phyloP scores from a whole-genome alignment of 257 asterid species.

The Ocimum tenuiflorum region DNA sequence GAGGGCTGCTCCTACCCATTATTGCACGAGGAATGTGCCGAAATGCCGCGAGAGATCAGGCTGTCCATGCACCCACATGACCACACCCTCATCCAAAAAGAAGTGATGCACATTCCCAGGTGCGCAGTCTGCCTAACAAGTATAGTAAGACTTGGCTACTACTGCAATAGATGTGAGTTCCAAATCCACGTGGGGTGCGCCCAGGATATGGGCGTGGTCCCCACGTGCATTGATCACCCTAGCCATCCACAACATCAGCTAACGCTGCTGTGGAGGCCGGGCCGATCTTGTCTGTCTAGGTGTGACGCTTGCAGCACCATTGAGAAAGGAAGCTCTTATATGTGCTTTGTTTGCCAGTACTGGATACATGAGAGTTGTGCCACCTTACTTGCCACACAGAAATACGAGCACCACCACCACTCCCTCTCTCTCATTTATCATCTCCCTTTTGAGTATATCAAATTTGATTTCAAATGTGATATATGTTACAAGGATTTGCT shows the following conservation, averaged over 20 bases:
- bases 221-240: neutral
- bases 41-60: conserved; percentile 6
- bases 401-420: neutral
- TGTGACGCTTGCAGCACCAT: neutral
- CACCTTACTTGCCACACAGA: neutral
- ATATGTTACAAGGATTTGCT: neutral
- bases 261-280: neutral
- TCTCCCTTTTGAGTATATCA: neutral
- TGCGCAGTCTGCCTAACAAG: neutral
- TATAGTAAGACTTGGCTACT: neutral
- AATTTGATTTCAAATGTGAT: neutral
- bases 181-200: neutral
- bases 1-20: fast-evolving
- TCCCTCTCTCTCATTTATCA: neutral
- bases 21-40: neutral
- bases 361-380: neutral
- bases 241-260: neutral
- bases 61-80: conserved; percentile 7
- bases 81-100: neutral
- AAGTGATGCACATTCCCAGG: neutral
- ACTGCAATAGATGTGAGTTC: neutral
- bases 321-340: neutral
- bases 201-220: no score
- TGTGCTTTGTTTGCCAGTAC: neutral
- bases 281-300: neutral